These are phyloP conservation scores for Corchorus olitorius DNA, from an alignment of 345 rosid genomes.

Conservation along the genomic window DNA sequence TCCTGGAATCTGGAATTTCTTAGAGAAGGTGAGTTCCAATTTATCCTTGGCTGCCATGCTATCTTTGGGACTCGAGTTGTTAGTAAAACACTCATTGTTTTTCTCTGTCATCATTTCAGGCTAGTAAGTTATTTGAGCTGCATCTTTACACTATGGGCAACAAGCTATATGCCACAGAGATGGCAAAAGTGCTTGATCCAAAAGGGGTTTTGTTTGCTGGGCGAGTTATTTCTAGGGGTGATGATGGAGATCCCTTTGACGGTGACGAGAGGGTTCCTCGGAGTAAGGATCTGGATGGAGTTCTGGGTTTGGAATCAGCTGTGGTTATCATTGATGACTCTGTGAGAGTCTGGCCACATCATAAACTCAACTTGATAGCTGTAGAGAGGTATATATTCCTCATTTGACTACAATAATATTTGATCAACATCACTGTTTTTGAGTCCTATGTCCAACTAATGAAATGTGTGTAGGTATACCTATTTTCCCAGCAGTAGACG, in stretches of 20 bases:
- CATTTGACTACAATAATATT: slow-evolving; percentile 2
- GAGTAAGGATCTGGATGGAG: slow-evolving; percentile 99
- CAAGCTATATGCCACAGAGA: slow-evolving; percentile 97
- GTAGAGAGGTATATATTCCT: slow-evolving; percentile 74
- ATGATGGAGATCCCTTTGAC: slow-evolving; percentile 81
- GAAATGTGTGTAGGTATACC: slow-evolving; percentile 65
- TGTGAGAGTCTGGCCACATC: slow-evolving; percentile 96
- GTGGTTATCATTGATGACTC: slow-evolving; percentile 97
- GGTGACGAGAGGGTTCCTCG: slow-evolving; percentile 91
- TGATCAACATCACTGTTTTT: slow-evolving; percentile 7
- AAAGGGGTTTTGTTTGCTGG: slow-evolving; percentile 84
- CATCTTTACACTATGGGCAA: slow-evolving; percentile 99
- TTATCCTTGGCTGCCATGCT: slow-evolving; percentile 3
- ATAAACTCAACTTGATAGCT: slow-evolving; percentile 85
- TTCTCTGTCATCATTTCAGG: slow-evolving; percentile 48
- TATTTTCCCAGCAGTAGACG: slow-evolving; percentile 98
- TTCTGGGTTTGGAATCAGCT: slow-evolving; percentile 95
- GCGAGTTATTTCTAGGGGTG: slow-evolving; percentile 96
- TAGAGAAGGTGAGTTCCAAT: slow-evolving; percentile 69
- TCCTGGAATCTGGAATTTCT: slow-evolving; percentile 95
- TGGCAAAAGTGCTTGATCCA: slow-evolving; percentile 98
- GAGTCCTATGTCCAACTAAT: slow-evolving; percentile 18
- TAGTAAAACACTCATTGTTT: slow-evolving; percentile 12
- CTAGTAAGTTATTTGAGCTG: slow-evolving; percentile 84
- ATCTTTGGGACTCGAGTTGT: background rate